phyloP scores from a whole-genome alignment of 1,284 basidiomycete genomes.

The Psilocybe mexicana region DNA sequence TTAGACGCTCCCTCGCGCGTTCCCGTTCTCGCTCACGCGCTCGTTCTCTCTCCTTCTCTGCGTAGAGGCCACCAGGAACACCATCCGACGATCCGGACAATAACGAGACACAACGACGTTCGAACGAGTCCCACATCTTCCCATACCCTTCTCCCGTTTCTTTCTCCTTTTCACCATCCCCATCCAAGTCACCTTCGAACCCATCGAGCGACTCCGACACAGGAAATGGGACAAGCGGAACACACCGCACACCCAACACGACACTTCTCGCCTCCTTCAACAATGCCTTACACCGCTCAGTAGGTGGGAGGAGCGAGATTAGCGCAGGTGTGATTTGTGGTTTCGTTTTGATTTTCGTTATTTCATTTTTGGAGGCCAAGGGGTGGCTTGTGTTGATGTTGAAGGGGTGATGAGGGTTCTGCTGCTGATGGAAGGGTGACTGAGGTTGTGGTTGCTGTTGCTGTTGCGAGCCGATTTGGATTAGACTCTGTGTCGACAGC shows the following conservation, averaged over 20 bases:
- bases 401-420: too few species aligned
- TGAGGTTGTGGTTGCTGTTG: too few species aligned
- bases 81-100: slow-evolving; percentile 10
- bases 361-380: too few species aligned
- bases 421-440: too few species aligned
- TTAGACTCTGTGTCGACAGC: too few species aligned
- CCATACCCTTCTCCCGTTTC: background rate
- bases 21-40: background rate
- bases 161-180: background rate
- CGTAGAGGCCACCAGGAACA: too few species aligned
- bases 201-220: background rate
- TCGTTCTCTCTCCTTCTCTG: background rate
- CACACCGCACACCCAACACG: slow-evolving; percentile 21
- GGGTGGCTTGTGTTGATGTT: too few species aligned
- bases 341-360: slow-evolving; percentile 3
- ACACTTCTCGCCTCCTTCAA: slow-evolving; percentile 19
- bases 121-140: slow-evolving; percentile 23
- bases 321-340: slow-evolving; percentile 28
- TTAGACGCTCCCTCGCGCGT: slow-evolving; percentile 6
- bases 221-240: slow-evolving; percentile 13
- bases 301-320: slow-evolving; percentile 29
- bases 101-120: slow-evolving; percentile 19
- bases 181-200: background rate
- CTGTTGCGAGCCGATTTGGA: too few species aligned
- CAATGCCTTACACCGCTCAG: slow-evolving; percentile 23